A percentile compares a stretch with the other conserved stretches of the same genome.
Conservation (phyloP, 2,329 filamentous ascomycete genomes). For the Amauroascus verrucosus region DNA sequence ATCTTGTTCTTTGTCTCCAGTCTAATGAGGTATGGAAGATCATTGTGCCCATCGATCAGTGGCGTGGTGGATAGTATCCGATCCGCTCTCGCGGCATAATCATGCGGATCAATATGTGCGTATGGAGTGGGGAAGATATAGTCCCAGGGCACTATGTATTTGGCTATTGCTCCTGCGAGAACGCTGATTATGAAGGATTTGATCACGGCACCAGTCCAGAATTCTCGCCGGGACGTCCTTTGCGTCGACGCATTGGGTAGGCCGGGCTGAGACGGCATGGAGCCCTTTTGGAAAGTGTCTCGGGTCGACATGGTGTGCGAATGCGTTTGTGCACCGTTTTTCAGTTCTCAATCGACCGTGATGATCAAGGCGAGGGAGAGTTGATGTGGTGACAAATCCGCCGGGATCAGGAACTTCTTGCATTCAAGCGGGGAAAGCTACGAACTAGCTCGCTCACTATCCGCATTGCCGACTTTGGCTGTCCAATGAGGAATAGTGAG, state of each 20-base stretch:
- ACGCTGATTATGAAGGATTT: background rate
- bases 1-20: constrained; percentile 22
- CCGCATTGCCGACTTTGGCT: background rate
- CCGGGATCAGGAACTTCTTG: background rate
- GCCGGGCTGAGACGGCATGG: background rate
- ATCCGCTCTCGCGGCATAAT: constrained; percentile 9
- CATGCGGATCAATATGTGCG: constrained; percentile 3
- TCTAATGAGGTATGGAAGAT: constrained; percentile 23
- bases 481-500: background rate
- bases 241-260: background rate
- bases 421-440: background rate
- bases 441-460: too few relatives aligned
- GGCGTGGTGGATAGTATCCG: constrained; percentile 20
- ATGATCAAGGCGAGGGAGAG: background rate
- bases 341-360: background rate
- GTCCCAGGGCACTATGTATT: background rate
- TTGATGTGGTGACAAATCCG: background rate
- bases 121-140: background rate
- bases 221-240: background rate
- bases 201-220: background rate
- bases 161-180: background rate
- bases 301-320: background rate
- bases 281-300: background rate
- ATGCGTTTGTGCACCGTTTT: background rate
- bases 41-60: constrained; percentile 27